Evolutionary conservation across 805 yeast species (phyloP).

Genomic region (Hanseniaspora hatyaiensis): DNA sequence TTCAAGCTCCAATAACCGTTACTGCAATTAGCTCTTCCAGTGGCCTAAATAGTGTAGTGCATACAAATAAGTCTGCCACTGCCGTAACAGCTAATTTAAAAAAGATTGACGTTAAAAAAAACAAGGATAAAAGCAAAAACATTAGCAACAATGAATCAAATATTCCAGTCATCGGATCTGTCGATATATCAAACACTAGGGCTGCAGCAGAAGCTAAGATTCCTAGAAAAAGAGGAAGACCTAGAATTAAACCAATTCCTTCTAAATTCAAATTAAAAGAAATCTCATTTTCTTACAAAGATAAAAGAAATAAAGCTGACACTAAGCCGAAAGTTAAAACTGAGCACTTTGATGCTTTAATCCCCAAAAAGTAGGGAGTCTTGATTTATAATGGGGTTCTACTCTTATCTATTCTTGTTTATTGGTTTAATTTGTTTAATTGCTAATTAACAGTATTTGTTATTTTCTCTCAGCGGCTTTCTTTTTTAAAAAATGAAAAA

Average conservation of each 20-base stretch:
- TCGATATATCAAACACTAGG: not conserved
- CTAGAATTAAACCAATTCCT: conserved; percentile 1
- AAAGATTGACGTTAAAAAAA: not conserved
- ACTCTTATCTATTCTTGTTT: too few relatives aligned
- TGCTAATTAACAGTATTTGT: too few relatives aligned
- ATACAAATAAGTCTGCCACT: not conserved
- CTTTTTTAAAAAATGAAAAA: too few relatives aligned
- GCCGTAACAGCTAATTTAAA: not conserved
- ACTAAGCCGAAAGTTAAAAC: conserved; percentile 10
- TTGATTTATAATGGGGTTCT: too few relatives aligned
- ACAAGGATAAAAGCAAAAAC: not conserved
- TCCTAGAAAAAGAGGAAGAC: conserved; percentile 11
- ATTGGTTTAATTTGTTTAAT: too few relatives aligned
- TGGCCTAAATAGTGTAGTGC: not conserved
- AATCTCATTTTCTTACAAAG: conserved; percentile 7
- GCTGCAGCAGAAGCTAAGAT: conserved; percentile 2
- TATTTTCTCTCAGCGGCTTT: too few relatives aligned
- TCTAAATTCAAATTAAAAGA: conserved; percentile 7
- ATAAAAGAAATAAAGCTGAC: conserved; percentile 1
- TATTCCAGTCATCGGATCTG: not conserved
- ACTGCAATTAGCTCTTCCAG: not conserved
- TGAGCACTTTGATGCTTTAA: not conserved
- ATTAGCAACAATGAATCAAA: not conserved
- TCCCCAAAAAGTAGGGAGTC: not conserved
- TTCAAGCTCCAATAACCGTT: conserved; percentile 10